phyloP scores from a whole-genome alignment of 1,139 yeast species.

The Geotrichum klebahnii region DNA sequence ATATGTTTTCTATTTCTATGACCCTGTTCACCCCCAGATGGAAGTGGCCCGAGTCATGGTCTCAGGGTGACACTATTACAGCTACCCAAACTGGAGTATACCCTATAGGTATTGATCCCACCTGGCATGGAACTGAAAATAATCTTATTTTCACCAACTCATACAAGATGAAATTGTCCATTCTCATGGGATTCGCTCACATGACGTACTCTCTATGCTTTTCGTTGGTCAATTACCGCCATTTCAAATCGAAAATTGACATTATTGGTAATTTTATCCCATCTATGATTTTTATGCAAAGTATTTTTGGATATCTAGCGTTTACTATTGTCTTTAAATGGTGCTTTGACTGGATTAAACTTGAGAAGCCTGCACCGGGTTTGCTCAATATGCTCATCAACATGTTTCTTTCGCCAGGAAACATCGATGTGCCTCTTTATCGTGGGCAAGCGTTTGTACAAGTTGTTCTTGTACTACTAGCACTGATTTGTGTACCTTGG shows the following conservation, averaged over 20 bases:
- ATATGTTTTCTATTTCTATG: conserved; percentile 85
- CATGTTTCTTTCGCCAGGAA: conserved; percentile 94
- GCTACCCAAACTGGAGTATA: conserved; percentile 69
- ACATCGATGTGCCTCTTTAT: conserved; percentile 74
- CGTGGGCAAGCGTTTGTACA: conserved; percentile 83
- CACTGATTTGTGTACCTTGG: conserved; percentile 94
- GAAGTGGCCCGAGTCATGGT: conserved; percentile 78
- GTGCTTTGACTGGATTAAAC: conserved; percentile 86
- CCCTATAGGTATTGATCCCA: conserved; percentile 83
- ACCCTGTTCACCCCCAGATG: conserved; percentile 82
- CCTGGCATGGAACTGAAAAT: conserved; percentile 97
- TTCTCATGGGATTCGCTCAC: conserved; percentile 89
- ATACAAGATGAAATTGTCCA: conserved; percentile 92
- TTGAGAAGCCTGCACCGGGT: conserved; percentile 80
- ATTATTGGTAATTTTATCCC: conserved; percentile 92
- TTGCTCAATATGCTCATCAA: conserved; percentile 88
- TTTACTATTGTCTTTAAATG: conserved; percentile 87
- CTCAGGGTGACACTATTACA: conserved; percentile 55
- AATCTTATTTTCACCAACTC: conserved; percentile 85
- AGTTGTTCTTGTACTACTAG: conserved; percentile 64
- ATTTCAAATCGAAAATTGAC: conserved; percentile 73
- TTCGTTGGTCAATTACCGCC: conserved; percentile 74
- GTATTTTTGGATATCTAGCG: conserved; percentile 88
- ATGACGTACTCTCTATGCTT: conserved; percentile 88
- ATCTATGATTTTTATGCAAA: conserved; percentile 88